These are phyloP conservation scores for Polychaeton citri DNA, from an alignment of 2,329 filamentous ascomycete genomes.

Conservation along the genomic window DNA sequence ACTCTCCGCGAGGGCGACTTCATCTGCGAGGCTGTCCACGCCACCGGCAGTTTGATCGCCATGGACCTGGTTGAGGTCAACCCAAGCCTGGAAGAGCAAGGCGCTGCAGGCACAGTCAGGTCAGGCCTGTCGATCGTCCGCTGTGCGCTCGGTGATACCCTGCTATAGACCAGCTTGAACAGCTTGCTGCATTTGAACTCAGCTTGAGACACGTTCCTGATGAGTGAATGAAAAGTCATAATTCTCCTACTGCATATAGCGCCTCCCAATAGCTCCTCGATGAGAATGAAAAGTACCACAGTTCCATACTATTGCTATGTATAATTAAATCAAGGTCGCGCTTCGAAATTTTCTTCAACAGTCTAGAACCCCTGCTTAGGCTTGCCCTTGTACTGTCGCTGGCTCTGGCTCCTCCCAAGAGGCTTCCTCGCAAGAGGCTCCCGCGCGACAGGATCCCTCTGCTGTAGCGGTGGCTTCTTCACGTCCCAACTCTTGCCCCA, in stretches of 20 bases:
- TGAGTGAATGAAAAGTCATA: too few species aligned
- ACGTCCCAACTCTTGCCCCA: neutral
- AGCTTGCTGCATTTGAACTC: too few species aligned
- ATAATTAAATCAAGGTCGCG: too few species aligned
- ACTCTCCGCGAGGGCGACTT: constrained; percentile 93
- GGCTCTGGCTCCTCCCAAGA: neutral
- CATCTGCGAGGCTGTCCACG: constrained; percentile 61
- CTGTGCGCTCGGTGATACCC: constrained; percentile 81
- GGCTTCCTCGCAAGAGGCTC: neutral
- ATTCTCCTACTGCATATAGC: too few species aligned
- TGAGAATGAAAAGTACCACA: too few species aligned
- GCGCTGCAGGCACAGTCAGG: constrained; percentile 73
- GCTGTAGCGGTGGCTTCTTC: neutral
- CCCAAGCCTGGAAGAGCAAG: constrained; percentile 37
- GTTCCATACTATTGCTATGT: too few species aligned
- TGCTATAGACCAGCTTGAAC: too few species aligned
- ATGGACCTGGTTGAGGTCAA: constrained; percentile 45
- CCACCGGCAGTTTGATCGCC: constrained; percentile 43
- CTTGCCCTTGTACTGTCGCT: neutral
- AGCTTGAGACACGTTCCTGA: too few species aligned
- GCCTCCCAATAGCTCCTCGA: too few species aligned
- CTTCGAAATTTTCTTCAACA: too few species aligned
- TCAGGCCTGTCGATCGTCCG: constrained; percentile 84
- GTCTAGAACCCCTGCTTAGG: neutral
- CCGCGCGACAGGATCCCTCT: neutral